Evolutionary conservation across 2,329 filamentous ascomycete genomes (phyloP).

Genomic region (Fusarium duplospermum): DNA sequence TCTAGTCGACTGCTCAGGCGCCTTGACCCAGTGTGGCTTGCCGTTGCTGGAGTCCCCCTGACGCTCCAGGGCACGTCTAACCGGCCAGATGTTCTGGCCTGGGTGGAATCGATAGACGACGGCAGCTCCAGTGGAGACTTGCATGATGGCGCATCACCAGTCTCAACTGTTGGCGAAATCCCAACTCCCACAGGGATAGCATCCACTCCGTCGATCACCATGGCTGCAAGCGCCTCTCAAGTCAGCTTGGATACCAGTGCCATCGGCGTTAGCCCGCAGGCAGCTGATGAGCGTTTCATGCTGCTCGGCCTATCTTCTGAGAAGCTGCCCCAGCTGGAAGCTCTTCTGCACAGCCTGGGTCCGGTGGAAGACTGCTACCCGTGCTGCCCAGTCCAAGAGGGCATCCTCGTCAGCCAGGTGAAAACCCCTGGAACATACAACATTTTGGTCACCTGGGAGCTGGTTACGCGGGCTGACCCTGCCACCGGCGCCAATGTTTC

Average conservation of each 20-base stretch:
- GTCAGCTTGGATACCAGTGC: neutral
- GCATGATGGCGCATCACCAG: neutral
- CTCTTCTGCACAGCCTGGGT: neutral
- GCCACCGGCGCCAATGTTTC: neutral
- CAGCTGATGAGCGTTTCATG: neutral
- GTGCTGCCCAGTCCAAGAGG: slow-evolving; percentile 19
- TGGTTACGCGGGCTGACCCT: neutral
- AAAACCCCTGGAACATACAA: slow-evolving; percentile 13
- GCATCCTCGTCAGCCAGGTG: slow-evolving; percentile 17
- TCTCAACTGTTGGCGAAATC: neutral
- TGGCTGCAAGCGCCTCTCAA: neutral
- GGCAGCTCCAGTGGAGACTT: neutral
- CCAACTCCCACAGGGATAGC: neutral
- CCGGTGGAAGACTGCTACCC: slow-evolving; percentile 10
- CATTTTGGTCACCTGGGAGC: slow-evolving; percentile 4
- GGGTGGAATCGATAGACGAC: too few relatives aligned
- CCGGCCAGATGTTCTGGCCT: too few relatives aligned
- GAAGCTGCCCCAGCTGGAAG: neutral
- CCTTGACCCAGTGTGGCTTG: too few relatives aligned
- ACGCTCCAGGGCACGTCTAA: too few relatives aligned
- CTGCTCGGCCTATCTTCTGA: neutral
- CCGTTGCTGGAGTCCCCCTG: too few relatives aligned
- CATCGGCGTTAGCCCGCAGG: neutral
- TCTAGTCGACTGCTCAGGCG: too few relatives aligned
- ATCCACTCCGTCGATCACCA: neutral